phyloP scores from a whole-genome alignment of 176 grass and related monocot genomes.

The Bolboschoenus planiculmis region DNA sequence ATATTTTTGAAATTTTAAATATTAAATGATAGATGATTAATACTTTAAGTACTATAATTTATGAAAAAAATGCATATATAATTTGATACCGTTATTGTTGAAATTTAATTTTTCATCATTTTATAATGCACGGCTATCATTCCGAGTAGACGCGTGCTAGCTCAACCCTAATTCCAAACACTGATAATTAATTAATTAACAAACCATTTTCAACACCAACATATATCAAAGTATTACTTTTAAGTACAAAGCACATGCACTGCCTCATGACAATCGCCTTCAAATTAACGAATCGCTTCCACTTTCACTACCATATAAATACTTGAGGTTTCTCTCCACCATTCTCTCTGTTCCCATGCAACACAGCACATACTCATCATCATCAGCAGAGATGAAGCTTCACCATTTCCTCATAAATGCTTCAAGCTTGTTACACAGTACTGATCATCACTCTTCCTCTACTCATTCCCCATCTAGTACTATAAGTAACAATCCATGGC shows the following conservation, averaged over 20 bases:
- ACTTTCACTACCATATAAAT: neutral
- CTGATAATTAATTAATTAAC: neutral
- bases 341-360: conserved; percentile 1
- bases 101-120: no score
- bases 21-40: no score
- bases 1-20: no score
- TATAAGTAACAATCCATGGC: conserved; percentile 5
- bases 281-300: neutral
- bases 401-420: conserved; percentile 19
- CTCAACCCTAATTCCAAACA: neutral
- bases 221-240: neutral
- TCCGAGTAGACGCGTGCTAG: neutral
- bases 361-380: neutral
- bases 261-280: neutral
- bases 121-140: no score
- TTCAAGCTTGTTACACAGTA: neutral
- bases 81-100: no score
- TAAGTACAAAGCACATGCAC: neutral
- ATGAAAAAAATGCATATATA: no score
- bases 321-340: neutral
- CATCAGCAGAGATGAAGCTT: conserved; percentile 13
- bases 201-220: neutral
- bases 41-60: no score
- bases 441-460: neutral
- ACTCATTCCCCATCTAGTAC: neutral